These are phyloP conservation scores for Zygosaccharomyces pseudobailii DNA, from an alignment of 1,139 yeast genomes.

Conservation along the genomic window DNA sequence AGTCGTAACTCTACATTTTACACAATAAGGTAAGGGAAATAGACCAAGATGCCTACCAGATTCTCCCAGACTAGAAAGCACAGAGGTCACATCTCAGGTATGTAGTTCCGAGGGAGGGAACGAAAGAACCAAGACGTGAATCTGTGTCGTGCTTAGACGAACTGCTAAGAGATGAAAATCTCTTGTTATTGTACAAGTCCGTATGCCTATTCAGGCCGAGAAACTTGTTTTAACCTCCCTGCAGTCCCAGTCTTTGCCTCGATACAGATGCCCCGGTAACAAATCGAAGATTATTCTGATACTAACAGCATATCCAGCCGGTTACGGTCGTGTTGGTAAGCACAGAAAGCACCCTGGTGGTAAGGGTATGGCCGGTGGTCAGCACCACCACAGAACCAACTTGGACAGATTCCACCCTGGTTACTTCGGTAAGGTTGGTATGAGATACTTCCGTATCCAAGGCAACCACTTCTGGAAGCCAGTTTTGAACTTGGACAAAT, in stretches of 20 bases:
- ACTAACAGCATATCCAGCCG: slow-evolving; percentile 56
- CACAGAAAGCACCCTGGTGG: slow-evolving; percentile 99
- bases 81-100: slow-evolving; percentile 99
- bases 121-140: slow-evolving; percentile 39
- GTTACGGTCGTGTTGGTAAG: slow-evolving; percentile 99
- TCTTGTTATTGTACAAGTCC: neutral
- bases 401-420: slow-evolving; percentile 99
- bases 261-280: slow-evolving; percentile 1
- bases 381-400: slow-evolving; percentile 99
- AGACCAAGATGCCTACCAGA: slow-evolving; percentile 90
- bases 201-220: neutral
- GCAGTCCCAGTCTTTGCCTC: neutral
- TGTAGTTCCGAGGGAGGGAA: slow-evolving; percentile 45
- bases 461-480: slow-evolving; percentile 97
- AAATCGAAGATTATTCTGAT: neutral
- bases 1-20: neutral
- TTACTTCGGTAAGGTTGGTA: slow-evolving; percentile 99
- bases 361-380: slow-evolving; percentile 99
- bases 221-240: neutral
- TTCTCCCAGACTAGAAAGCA: slow-evolving; percentile 99
- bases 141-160: slow-evolving; percentile 16
- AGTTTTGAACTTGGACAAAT: slow-evolving; percentile 95
- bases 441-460: slow-evolving; percentile 99
- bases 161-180: neutral
- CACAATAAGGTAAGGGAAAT: slow-evolving; percentile 1